Evolutionary conservation across 768 basidiomycete species (phyloP), one percentile per base, ranked within the genome.

Genomic region (Mycena amicta): DNA sequence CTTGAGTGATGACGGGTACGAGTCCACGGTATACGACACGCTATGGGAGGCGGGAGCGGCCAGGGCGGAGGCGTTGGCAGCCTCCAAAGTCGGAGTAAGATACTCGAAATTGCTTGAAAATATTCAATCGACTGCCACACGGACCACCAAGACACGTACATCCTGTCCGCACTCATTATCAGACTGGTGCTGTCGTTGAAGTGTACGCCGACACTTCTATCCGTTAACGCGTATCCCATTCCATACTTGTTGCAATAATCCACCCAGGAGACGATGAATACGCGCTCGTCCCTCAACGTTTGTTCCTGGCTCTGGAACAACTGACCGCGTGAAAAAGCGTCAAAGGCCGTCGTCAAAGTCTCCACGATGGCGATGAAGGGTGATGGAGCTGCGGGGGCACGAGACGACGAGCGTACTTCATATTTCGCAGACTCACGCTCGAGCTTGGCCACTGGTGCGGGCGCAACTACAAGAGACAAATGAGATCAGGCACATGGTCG

Each of bases 161-260:
- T 76, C 73, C 93, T 95, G 67, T 92, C 90, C 1, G 96, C 86
- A 37, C 92, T 85, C 61, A 98, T 76, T 29, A 97, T 84, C 61
- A 97, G 70, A 28, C 84, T 89, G 16, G 94, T 93, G 69, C 90
- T 93, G 71, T 99, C 97, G 67, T 98, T 98, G 77, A 97, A 99
- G 74, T 98, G 88, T 22, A 98, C 93, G 4, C 94, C 93, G 46
- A 98, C 88, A 22, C 91, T 90, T 3, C 96, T 95, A 68, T 99
- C 95, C 20, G 94, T 96, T 68, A 98, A 78, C 3, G 94, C 93
- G 71, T 97, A 98, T 1, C 96, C 97, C 92, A 98, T 98, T n/a
- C 96, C 97, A 73, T 98, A 99, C 79, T 98, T 98, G 74, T 95
- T 93, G 71, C 93, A 96, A 70, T 98, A 98, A 72, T 98, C 97